Percentiles rank a stretch among this genome's conserved stretches.
Evolutionary conservation across 306 rosid species (phyloP).

Genomic region (Cicer arietinum): DNA sequence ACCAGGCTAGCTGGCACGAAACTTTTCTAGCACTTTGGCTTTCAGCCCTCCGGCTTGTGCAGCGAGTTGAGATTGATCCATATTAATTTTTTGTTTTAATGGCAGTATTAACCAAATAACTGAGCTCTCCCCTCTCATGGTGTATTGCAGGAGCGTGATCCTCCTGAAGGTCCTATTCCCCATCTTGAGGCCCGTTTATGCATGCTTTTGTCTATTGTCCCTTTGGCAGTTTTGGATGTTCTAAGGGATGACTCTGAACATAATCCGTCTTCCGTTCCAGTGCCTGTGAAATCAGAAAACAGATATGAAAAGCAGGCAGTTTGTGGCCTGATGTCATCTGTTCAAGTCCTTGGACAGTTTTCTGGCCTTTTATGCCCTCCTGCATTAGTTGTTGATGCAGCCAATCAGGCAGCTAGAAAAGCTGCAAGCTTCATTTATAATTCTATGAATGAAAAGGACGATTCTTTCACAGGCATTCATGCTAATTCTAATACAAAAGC

Average conservation of each 20-base stretch:
- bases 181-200: slow-evolving; percentile 78
- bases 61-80: slow-evolving; percentile 71
- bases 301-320: slow-evolving; percentile 42
- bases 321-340: slow-evolving; percentile 64
- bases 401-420: slow-evolving; percentile 71
- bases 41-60: slow-evolving; percentile 91
- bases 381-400: slow-evolving; percentile 62
- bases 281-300: slow-evolving; percentile 44
- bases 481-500: slow-evolving; percentile 52
- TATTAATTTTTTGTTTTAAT: slow-evolving; percentile 39
- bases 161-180: slow-evolving; percentile 82
- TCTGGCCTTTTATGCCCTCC: slow-evolving; percentile 80
- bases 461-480: slow-evolving; percentile 53
- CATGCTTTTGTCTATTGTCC: slow-evolving; percentile 70
- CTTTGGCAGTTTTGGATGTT: slow-evolving; percentile 68
- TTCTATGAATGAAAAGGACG: slow-evolving; percentile 54
- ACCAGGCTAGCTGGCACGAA: slow-evolving; percentile 89
- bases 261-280: slow-evolving; percentile 44
- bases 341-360: slow-evolving; percentile 75
- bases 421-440: slow-evolving; percentile 58
- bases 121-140: slow-evolving; percentile 34
- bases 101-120: slow-evolving; percentile 27
- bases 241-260: slow-evolving; percentile 55
- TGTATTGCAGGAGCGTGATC: slow-evolving; percentile 76
- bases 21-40: slow-evolving; percentile 86